Base-by-base conservation (phyloP, 345 rosid genomes). In the Gynandropsis gynandra region DNA sequence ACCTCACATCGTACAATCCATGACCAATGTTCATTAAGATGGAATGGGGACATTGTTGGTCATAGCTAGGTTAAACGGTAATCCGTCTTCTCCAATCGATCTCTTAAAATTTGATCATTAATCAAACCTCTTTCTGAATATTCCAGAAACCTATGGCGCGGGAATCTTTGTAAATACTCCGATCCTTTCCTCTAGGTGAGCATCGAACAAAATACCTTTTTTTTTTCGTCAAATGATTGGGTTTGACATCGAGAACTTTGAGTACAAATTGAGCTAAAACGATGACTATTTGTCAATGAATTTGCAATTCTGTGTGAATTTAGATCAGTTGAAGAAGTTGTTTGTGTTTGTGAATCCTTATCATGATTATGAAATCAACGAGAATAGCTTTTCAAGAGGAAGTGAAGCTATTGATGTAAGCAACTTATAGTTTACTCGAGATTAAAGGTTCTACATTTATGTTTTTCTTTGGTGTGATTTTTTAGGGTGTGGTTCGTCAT, bases 381-480 rank as follows among this genome's bases (percentile, higher is more conserved):
- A 54, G 72, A 7, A 84, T 78, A 75, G 66, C 83, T 31, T 92
- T 77, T 64, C 11, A 50, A 7, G 77, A 80, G 47, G 74, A 72
- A 19, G 98, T 87, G 4, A 87, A 78, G 57, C 98, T 96, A 8
- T 66, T 79, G 44, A 74, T 92, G 24, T 87, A 84, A 49, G 96
- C 82, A 71, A 89, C 98, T 36, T 58, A 62, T 47, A 52, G 85
- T 46, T 78, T 77, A 51, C 65, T 80, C 46, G 75, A 77, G 20
- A 47, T 87, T 54, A 78, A 80, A 80, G 98, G 98, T 90, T 65
- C 3, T 29, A 38, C 5, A 1, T 45, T 32, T 50, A 2, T 36
- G 31, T 7, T 38, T 8, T 6, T 6, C 31, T 7, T 15, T 13
- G 24, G 4, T 36, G 4, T 40, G 9, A 0, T n/a, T 54, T n/a